Percentiles rank a stretch among this genome's conserved stretches.
Evolutionary conservation across 108 stramenopile species (phyloP).

Genomic region (Bacterosira constricta): DNA sequence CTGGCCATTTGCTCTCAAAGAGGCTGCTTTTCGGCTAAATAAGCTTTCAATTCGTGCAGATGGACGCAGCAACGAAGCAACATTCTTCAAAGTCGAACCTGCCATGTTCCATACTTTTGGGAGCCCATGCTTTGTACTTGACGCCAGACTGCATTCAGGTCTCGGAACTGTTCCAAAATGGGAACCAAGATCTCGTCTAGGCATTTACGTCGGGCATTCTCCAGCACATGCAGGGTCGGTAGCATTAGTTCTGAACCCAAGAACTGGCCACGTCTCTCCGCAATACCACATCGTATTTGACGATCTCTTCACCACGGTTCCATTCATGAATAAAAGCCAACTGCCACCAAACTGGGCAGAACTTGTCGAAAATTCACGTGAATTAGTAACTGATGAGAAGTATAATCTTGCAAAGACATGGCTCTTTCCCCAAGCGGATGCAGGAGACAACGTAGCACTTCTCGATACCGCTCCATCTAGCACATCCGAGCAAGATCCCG

Average conservation of each 20-base stretch:
- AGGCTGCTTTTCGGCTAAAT: constrained; percentile 4
- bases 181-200: constrained; percentile 12
- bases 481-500: too few relatives aligned
- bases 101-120: constrained; percentile 5
- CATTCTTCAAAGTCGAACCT: background rate
- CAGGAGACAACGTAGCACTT: background rate
- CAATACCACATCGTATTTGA: constrained; percentile 24
- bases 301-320: constrained; percentile 18
- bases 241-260: constrained; percentile 13
- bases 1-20: constrained; percentile 47
- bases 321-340: constrained; percentile 1
- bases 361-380: constrained; percentile 2
- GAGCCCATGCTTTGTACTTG: background rate
- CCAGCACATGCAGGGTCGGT: constrained; percentile 12
- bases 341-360: constrained; percentile 21
- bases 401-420: too few relatives aligned
- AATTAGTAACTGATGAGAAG: background rate
- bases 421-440: background rate
- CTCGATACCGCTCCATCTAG: background rate
- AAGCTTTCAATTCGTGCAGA: background rate
- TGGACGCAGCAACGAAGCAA: background rate
- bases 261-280: constrained; percentile 13
- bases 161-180: background rate
- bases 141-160: constrained; percentile 5
- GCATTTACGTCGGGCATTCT: constrained; percentile 13